Evolutionary conservation across 2,329 filamentous ascomycete species (phyloP), one percentile per base, ranked within the genome.

Genomic region (Microsporum canis): DNA sequence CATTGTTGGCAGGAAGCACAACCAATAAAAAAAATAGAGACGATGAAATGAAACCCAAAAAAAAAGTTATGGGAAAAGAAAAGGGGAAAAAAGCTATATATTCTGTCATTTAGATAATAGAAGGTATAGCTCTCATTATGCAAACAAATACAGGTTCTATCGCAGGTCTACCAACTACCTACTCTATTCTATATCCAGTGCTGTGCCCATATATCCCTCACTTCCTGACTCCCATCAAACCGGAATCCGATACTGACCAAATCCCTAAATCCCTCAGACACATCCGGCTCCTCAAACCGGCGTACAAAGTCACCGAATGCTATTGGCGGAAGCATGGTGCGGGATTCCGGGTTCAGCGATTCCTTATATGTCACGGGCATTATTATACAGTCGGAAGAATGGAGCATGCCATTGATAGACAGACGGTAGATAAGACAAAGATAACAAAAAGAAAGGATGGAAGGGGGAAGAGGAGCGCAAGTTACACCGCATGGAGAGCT

Each of bases 221-320:
- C 85, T 38, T 87, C 83, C 58, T 84, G 80, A 0, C 80, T 82
- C 0, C 90, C 90, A 47, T 82, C 77, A 70, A 94, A 92, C 71
- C 79, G 70, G 69, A 99, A 99, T 36, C 88, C 82, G 0, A 95
- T 77, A 60, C 84, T 82, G 0, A 83, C 78, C 39, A 99, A 83
- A 66, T 96, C 89, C 65, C 87, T 77, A 68, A 96, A 96, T 0
- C 92, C 92, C 74, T 99, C 94, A 10, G 82, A 80, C 1, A 82
- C 63, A 43, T 80, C 81, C 0, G 92, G 94, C 66, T 86, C 81
- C 65, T 84, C 84, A 74, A 89, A 94, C 59, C 89, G 82, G 6
- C 85, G 83, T 14, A 79, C 77, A 70, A 90, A 99, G 10, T 85
- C 82, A 29, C 80, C 84, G 71, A 96, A 97, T 0, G 94, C 92